Conservation (phyloP, 31 red algal genomes). For the Odonthalia washingtoniensis region DNA sequence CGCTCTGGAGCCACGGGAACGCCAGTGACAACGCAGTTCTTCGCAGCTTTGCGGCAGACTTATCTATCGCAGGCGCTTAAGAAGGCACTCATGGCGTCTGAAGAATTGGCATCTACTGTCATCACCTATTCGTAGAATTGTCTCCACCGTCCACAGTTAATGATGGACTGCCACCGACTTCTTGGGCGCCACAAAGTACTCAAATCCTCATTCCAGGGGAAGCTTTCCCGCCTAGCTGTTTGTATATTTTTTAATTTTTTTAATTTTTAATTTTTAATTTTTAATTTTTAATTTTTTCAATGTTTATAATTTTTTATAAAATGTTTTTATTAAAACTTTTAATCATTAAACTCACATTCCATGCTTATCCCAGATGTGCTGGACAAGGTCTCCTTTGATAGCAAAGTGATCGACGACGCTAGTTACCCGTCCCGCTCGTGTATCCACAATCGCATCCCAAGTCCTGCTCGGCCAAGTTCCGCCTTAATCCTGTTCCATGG, state of each 20-base stretch:
- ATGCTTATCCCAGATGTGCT: constrained; percentile 2
- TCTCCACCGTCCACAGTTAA: not conserved
- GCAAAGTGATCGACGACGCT: not conserved
- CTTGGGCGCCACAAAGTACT: no score
- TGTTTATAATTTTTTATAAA: no score
- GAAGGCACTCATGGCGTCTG: not conserved
- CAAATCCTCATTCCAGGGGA: no score
- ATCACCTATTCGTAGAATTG: not conserved
- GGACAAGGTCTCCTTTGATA: not conserved
- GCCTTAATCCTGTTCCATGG: not conserved
- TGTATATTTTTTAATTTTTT: not conserved
- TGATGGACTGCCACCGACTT: no score
- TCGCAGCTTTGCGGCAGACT: no score
- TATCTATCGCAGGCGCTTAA: no score
- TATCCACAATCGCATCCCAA: not conserved
- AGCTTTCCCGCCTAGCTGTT: no score
- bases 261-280: not conserved
- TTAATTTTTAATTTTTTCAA: no score
- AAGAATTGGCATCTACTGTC: not conserved
- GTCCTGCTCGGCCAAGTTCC: not conserved
- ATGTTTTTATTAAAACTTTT: no score
- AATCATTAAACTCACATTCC: no score
- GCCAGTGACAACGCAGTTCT: constrained; percentile 31
- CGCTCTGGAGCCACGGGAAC: constrained; percentile 38
- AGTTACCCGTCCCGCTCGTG: no score